phyloP scores from a whole-genome alignment of 176 grass and related monocot species.

The Echinochloa phyllopogon region DNA sequence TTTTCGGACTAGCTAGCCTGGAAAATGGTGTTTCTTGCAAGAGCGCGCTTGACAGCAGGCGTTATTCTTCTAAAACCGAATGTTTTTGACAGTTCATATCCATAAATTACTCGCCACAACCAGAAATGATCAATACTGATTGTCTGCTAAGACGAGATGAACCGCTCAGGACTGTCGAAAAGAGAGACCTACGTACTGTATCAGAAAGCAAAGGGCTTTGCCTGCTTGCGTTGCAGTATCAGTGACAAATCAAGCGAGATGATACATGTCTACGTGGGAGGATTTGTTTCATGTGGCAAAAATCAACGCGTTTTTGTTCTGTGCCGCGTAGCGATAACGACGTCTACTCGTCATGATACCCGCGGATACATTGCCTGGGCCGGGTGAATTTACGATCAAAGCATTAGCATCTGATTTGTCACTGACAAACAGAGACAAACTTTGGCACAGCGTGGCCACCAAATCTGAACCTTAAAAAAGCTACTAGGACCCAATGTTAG shows the following conservation, averaged over 20 bases:
- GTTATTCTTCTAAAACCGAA: background rate
- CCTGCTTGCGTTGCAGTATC: background rate
- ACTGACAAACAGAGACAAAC: background rate
- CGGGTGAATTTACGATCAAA: background rate
- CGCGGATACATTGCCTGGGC: background rate
- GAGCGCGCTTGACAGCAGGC: background rate
- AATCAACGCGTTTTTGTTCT: constrained; percentile 30
- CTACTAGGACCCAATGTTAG: background rate
- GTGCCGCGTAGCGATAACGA: background rate
- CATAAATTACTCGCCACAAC: background rate
- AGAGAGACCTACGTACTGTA: background rate
- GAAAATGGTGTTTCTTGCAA: too few species aligned
- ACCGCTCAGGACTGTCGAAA: background rate
- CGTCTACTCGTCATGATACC: background rate
- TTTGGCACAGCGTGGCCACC: background rate
- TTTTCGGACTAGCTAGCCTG: too few species aligned
- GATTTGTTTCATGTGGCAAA: background rate
- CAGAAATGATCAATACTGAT: background rate
- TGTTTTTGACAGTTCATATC: background rate
- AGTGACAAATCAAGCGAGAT: background rate
- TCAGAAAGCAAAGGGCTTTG: background rate
- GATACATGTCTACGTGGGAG: background rate
- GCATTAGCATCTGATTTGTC: background rate
- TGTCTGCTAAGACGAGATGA: background rate
- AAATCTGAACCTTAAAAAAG: background rate